Evolutionary conservation across 768 basidiomycete genomes (phyloP).

Genomic region (Lactarius indigo): DNA sequence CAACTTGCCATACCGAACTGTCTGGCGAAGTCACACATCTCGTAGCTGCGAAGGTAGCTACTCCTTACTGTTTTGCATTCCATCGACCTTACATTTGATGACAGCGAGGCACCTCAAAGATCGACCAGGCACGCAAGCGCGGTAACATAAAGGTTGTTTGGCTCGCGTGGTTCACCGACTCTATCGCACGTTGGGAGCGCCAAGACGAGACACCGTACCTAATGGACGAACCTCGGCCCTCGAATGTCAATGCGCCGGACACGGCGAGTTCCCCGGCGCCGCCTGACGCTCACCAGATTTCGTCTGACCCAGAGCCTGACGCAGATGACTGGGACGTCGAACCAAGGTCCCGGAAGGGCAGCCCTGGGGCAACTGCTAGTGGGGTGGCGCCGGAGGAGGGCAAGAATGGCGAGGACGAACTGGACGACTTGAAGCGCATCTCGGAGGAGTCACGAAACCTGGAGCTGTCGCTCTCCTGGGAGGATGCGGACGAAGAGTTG

Average conservation of each 20-base stretch:
- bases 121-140: conserved; percentile 74
- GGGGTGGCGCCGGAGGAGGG: conserved; percentile 24
- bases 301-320: conserved; percentile 64
- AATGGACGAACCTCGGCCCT: conserved; percentile 49
- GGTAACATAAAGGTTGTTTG: conserved; percentile 82
- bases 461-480: conserved; percentile 23
- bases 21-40: conserved; percentile 75
- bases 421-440: conserved; percentile 23
- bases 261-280: conserved; percentile 40
- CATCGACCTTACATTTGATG: conserved; percentile 9
- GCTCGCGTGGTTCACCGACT: conserved; percentile 87
- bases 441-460: conserved; percentile 15
- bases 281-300: conserved; percentile 49
- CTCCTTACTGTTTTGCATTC: conserved; percentile 19
- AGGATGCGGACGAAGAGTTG: conserved; percentile 22
- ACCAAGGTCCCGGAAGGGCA: conserved; percentile 28
- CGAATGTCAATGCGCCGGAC: conserved; percentile 36
- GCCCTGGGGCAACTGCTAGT: conserved; percentile 21
- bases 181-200: conserved; percentile 80
- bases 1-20: conserved; percentile 70
- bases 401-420: conserved; percentile 22
- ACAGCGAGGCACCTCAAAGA: conserved; percentile 89
- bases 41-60: conserved; percentile 76
- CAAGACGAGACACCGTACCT: conserved; percentile 79
- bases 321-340: conserved; percentile 65